Percentiles rank a stretch among this genome's conserved stretches.
These are phyloP conservation scores for Fusarium austroafricanum DNA, from an alignment of 2,329 filamentous ascomycete genomes.

Conservation along the genomic window DNA sequence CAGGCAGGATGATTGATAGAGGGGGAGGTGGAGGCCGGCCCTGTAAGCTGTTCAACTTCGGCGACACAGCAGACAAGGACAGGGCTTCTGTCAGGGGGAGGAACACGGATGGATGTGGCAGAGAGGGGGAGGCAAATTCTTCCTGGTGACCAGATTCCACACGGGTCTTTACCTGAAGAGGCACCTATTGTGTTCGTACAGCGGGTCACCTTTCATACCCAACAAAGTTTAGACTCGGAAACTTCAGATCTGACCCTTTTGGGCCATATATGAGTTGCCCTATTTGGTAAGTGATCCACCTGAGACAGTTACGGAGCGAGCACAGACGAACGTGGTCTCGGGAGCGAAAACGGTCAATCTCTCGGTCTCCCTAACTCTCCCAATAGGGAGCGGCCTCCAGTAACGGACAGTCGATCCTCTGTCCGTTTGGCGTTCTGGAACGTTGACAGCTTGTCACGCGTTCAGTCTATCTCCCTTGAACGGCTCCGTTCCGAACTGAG, in stretches of 20 bases:
- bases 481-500: constrained; percentile 38
- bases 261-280: constrained; percentile 21
- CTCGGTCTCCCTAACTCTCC: constrained; percentile 21
- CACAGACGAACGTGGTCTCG: constrained; percentile 26
- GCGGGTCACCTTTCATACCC: constrained; percentile 18
- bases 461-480: constrained; percentile 21
- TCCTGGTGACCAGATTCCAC: constrained; percentile 45
- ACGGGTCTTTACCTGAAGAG: constrained; percentile 42
- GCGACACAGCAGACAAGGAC: constrained; percentile 44
- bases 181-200: constrained; percentile 41
- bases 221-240: constrained; percentile 9
- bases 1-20: constrained; percentile 6
- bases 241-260: constrained; percentile 1
- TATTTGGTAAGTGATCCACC: constrained; percentile 5
- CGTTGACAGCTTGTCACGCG: constrained; percentile 39
- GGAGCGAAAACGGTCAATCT: constrained; percentile 38
- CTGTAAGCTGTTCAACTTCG: constrained; percentile 22
- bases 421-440: constrained; percentile 43
- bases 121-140: constrained; percentile 46
- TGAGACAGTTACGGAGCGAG: constrained; percentile 28
- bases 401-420: background rate
- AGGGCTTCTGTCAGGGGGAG: constrained; percentile 43
- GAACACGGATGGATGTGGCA: constrained; percentile 44
- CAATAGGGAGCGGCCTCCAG: constrained; percentile 8
- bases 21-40: constrained; percentile 19